Conservation (phyloP, 192 early-diverging fungal genomes). For the Backusella tuberculispora region DNA sequence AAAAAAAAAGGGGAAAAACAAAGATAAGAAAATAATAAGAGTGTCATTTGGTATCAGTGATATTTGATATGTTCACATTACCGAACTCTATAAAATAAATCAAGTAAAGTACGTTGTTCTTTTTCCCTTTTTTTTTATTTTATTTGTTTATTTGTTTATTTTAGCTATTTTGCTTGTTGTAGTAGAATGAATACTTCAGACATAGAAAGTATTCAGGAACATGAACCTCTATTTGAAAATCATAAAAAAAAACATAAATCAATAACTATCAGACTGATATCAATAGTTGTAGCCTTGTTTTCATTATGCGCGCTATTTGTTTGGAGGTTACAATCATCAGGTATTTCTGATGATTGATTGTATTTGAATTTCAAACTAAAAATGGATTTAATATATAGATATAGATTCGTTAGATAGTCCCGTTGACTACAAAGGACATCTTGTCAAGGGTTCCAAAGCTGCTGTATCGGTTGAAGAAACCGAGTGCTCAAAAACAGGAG, state of each 20-base stretch:
- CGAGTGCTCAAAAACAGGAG: conserved; percentile 69
- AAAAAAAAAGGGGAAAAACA: too few species aligned
- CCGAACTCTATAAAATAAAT: background rate
- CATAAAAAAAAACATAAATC: background rate
- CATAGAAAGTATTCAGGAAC: background rate
- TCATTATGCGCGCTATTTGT: background rate
- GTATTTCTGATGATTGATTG: background rate
- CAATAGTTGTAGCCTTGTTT: background rate
- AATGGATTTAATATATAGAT: background rate
- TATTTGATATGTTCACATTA: conserved; percentile 1
- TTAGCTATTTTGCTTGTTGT: background rate
- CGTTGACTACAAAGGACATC: background rate
- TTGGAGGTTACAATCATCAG: background rate
- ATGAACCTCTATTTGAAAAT: background rate
- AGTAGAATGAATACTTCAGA: background rate
- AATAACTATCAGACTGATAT: background rate
- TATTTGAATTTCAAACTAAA: background rate
- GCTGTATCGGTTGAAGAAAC: conserved; percentile 71
- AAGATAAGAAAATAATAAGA: background rate
- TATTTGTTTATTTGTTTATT: background rate
- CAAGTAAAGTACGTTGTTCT: background rate
- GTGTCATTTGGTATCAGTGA: background rate
- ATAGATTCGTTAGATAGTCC: background rate
- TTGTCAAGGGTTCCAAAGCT: background rate
- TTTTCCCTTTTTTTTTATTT: background rate